Base-by-base conservation (phyloP, 176 grass and related monocot genomes). In the Zoysia pacifica region DNA sequence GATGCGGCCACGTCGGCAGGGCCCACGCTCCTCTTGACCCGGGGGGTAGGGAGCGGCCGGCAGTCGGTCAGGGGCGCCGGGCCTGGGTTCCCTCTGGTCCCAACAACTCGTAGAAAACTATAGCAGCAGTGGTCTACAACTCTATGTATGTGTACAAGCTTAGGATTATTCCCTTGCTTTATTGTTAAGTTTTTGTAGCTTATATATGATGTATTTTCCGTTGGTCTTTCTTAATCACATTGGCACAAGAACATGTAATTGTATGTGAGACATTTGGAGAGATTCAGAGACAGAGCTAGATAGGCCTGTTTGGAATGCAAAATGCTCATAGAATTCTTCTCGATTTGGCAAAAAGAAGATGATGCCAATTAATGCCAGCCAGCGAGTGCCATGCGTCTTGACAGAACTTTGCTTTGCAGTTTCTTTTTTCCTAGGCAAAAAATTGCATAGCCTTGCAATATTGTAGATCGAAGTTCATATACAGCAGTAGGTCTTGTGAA, bases 61-160 rank as follows among this genome's bases (percentile, higher is more conserved):
- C 84, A 65, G 69, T 72, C 67, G 66, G 67, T 76, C 83, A 81
- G 89, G 54, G 62, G 70, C 75, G 37, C 93, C 82, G 90, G 90
- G 66, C 37, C 87, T 54, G 90, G 93, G 93, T 96, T 88, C 81
- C 93, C 90, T 84, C 62, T 37, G 18, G 63, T n/a, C 79, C 90
- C 74, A 86, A 82, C 91, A 70, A 80, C 75, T 10, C 40, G 36
- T 71, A 77, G 67, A 77, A 89, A 77, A 77, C 77, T 81, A 77
- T 66, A 20, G 36, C 9, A 54, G 55, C 48, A n/a, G 45, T 74
- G 37, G 14, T 52, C 69, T 66, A 56, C 7, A 19, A 7, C 1
- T 3, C 19, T 79, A 7, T 48, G 4, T 53, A 53, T 14, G 2
- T 53, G 7, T 59, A 8, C 59, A 62, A 62, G 19, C 15, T 65